These are phyloP conservation scores for Backusella circina DNA, from an alignment of 192 early-diverging fungal species.

Conservation along the genomic window DNA sequence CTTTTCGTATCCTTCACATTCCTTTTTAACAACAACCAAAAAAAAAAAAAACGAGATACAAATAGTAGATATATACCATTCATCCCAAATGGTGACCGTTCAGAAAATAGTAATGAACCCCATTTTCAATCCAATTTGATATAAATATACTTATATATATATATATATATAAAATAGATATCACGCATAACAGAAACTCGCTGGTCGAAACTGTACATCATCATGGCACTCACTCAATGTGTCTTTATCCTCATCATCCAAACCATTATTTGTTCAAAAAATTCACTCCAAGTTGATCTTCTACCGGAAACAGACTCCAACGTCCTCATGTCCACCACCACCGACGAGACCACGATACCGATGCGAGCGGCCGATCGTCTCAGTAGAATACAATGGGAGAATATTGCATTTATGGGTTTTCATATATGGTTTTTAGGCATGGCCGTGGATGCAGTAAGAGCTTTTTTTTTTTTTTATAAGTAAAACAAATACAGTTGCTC, in stretches of 20 bases:
- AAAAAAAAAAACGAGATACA: too few relatives aligned
- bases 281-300: conserved; percentile 12
- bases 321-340: background rate
- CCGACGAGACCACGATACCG: background rate
- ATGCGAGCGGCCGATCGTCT: conserved; percentile 25
- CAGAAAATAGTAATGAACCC: background rate
- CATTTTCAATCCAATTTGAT: background rate
- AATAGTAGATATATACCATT: too few relatives aligned
- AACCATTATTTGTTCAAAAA: conserved; percentile 21
- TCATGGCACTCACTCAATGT: conserved; percentile 27
- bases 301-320: conserved; percentile 13
- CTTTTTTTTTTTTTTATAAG: background rate
- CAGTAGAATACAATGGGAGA: conserved; percentile 38
- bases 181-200: conserved; percentile 29
- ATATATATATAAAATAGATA: conserved; percentile 8
- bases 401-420: conserved; percentile 37
- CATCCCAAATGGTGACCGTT: background rate
- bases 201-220: conserved; percentile 36
- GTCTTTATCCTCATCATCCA: conserved; percentile 28
- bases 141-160: background rate
- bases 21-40: too few relatives aligned
- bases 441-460: conserved; percentile 37
- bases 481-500: too few relatives aligned
- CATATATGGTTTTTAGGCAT: conserved; percentile 37
- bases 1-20: too few relatives aligned